Percentiles rank a stretch among this genome's conserved stretches.
These are phyloP conservation scores for Oenanthe sinensis DNA, from an alignment of 129 eudicot species.

Conservation along the genomic window DNA sequence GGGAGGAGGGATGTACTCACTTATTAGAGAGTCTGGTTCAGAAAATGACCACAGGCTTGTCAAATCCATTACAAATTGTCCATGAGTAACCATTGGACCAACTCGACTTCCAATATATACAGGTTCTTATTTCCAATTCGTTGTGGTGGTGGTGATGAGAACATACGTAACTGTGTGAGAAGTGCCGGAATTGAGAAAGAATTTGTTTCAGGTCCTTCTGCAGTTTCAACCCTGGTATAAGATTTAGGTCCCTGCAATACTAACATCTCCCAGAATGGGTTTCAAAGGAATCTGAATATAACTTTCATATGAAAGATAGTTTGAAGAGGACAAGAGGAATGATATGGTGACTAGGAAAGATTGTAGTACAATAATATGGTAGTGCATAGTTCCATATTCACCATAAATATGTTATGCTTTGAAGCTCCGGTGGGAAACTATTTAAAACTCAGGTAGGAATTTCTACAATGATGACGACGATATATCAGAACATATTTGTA, in stretches of 20 bases:
- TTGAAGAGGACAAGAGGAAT: not conserved
- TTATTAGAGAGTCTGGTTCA: not conserved
- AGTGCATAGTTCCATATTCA: not conserved
- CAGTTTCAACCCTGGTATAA: not conserved
- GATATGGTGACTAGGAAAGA: not conserved
- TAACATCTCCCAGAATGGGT: not conserved
- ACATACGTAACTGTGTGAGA: not conserved
- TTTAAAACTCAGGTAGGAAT: not conserved
- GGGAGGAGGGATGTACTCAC: not conserved
- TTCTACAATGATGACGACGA: not conserved
- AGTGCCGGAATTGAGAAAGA: not conserved
- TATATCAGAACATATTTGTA: not conserved
- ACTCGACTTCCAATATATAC: slow-evolving; percentile 19
- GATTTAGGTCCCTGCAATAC: not conserved
- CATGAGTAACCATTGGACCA: too few species aligned
- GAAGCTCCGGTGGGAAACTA: not conserved
- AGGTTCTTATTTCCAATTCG: slow-evolving; percentile 51
- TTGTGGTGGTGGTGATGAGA: slow-evolving; percentile 33
- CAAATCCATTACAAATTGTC: not conserved
- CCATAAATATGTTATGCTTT: not conserved
- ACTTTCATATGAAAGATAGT: not conserved
- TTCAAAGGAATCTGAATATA: not conserved
- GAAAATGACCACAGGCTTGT: not conserved
- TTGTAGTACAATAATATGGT: not conserved
- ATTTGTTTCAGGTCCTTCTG: not conserved